Base-by-base conservation (phyloP, 345 rosid species). In the Zanthoxylum bungeanum region DNA sequence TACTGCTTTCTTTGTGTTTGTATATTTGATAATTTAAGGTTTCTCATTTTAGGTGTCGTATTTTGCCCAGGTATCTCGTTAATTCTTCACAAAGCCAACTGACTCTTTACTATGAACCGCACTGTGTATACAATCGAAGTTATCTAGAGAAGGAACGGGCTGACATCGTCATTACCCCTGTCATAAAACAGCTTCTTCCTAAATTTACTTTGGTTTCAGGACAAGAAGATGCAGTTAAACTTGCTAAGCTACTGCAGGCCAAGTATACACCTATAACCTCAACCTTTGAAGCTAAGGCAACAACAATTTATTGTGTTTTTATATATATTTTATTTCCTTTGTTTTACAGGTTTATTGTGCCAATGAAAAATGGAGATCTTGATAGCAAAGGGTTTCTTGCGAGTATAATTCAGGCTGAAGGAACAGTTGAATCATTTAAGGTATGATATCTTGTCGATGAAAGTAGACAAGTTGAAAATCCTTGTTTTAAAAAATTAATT, bases 131-230 rank as follows among this genome's bases (percentile, higher is more conserved):
- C 75, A 79, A 90, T 77, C 61, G 78, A 81, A 81, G 76, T 21
- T 79, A 73, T 69, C 78, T 88, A 4, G 85, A 81, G 85, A 86
- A 85, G 66, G 91, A 91, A 76, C 82, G 6, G 40, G 95, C 97
- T 14, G 97, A 91, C 58, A 89, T 94, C 62, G 83, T 91, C 53
- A 90, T 94, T 73, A 91, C 95, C 47, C 98, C 95, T 0, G 95
- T 94, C 75, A 85, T 87, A 73, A 90, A 94, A 84, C 98, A 87
- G 84, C 95, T 90, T 82, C 96, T 94, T 76, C 97, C 98, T 34
- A 81, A 73, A 5, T 89, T 91, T 76, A 91, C 95, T 36, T 81
- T 94, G 75, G 97, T 92, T 74, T 94, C 90, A 4, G 98, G 98
- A 63, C 97, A 91, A 89, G 95, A 94, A 86, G 97, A 94, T 66